phyloP scores from a whole-genome alignment of 2,329 filamentous ascomycete genomes.

The Pyricularia sp. region DNA sequence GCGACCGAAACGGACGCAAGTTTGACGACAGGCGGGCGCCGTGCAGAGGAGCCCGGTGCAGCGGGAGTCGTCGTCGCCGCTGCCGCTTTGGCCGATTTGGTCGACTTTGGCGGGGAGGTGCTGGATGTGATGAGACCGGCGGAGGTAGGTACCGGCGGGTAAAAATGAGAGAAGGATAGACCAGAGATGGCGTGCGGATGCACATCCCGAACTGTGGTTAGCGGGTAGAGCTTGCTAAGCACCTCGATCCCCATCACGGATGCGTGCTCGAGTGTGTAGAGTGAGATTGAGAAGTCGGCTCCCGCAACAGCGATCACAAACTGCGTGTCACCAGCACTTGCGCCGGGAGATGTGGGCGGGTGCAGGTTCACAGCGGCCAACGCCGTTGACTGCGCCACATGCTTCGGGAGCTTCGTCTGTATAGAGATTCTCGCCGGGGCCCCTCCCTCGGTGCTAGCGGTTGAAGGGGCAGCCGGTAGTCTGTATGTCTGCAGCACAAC shows the following conservation, averaged over 20 bases:
- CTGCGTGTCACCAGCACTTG: conserved; percentile 52
- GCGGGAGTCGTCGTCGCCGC: conserved; percentile 20
- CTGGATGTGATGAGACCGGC: background rate
- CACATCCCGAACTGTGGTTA: conserved; percentile 37
- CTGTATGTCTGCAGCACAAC: conserved; percentile 44
- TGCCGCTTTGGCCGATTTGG: background rate
- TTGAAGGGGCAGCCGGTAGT: conserved; percentile 22
- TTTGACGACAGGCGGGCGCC: conserved; percentile 43
- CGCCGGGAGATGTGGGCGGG: conserved; percentile 29
- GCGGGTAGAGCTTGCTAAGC: conserved; percentile 36
- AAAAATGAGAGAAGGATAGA: conserved; percentile 44
- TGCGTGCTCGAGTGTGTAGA: conserved; percentile 65
- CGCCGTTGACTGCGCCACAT: conserved; percentile 61
- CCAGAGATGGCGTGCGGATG: conserved; percentile 47
- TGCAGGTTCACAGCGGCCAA: conserved; percentile 64
- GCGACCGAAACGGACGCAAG: conserved; percentile 72
- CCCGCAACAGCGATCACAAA: conserved; percentile 70
- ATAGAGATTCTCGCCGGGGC: conserved; percentile 34
- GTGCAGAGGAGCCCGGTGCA: conserved; percentile 23
- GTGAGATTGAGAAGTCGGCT: conserved; percentile 63
- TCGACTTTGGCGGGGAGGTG: background rate
- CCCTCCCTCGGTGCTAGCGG: conserved; percentile 4
- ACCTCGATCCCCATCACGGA: conserved; percentile 31
- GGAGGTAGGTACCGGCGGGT: conserved; percentile 22
- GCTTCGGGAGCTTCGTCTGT: conserved; percentile 46